phyloP scores from a whole-genome alignment of 2,329 filamentous ascomycete species.

The Fusarium nematophilum region DNA sequence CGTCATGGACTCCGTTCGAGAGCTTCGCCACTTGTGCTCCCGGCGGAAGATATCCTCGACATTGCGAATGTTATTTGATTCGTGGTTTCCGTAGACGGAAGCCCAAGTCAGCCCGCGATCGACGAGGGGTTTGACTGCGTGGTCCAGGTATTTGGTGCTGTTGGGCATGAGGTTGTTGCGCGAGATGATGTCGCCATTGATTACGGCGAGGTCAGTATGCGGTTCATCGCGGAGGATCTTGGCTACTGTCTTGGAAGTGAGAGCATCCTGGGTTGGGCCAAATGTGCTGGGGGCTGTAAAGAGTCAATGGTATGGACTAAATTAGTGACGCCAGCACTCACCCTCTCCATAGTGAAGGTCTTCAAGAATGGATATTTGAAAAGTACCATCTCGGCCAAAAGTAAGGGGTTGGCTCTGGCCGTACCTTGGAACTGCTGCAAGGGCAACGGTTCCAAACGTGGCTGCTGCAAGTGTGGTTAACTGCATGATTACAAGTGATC shows the following conservation, averaged over 20 bases:
- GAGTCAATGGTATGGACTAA: too few species aligned
- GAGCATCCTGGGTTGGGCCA: conserved; percentile 24
- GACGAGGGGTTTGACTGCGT: conserved; percentile 67
- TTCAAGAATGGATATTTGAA: conserved; percentile 70
- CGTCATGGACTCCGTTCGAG: conserved; percentile 54
- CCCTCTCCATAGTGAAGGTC: conserved; percentile 80
- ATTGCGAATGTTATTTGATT: conserved; percentile 68
- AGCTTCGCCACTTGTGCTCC: conserved; percentile 51
- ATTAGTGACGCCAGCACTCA: too few species aligned
- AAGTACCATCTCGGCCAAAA: conserved; percentile 58
- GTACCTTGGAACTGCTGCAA: not conserved
- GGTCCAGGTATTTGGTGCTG: conserved; percentile 64
- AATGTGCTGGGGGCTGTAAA: conserved; percentile 15
- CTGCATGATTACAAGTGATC: not conserved
- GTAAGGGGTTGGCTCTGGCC: conserved; percentile 22
- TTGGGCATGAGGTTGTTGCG: conserved; percentile 68
- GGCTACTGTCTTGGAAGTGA: conserved; percentile 10
- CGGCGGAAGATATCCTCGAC: conserved; percentile 54
- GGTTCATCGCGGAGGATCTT: conserved; percentile 15
- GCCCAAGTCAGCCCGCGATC: conserved; percentile 67
- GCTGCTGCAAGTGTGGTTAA: not conserved
- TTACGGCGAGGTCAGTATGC: conserved; percentile 64
- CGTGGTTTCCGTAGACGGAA: conserved; percentile 77
- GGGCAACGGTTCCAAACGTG: not conserved
- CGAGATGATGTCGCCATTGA: conserved; percentile 79